A percentile compares a stretch with the other conserved stretches of the same genome.
Conservation (phyloP, 306 rosid genomes). For the Casuarina cunninghamiana region DNA sequence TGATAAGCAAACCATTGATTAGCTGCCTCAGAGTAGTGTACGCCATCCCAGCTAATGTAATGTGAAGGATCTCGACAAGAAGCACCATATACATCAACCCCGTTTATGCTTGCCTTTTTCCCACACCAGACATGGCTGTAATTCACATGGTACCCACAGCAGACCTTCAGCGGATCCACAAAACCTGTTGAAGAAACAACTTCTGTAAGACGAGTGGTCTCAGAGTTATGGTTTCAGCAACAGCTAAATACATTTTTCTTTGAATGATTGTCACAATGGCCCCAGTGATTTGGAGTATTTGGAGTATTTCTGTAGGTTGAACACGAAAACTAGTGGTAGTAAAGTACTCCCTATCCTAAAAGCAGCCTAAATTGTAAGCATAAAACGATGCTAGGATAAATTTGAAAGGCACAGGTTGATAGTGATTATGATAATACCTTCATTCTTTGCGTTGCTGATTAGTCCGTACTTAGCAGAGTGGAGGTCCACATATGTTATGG, state of each 20-base stretch:
- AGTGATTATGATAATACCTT: slow-evolving; percentile 44
- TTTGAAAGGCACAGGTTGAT: neutral
- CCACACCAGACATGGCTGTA: slow-evolving; percentile 89
- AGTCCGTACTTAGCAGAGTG: slow-evolving; percentile 80
- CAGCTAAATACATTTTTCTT: neutral
- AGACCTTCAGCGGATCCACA: slow-evolving; percentile 66
- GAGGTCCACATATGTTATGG: slow-evolving; percentile 79
- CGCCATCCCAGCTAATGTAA: neutral
- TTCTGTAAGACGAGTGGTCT: neutral
- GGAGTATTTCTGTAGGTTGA: neutral
- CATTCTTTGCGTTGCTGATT: slow-evolving; percentile 62
- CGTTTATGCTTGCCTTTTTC: slow-evolving; percentile 46
- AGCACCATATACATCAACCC: slow-evolving; percentile 61
- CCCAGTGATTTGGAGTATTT: no score
- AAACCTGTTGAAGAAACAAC: slow-evolving; percentile 50
- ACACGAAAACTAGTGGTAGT: neutral
- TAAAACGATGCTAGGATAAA: neutral
- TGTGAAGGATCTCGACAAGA: slow-evolving; percentile 63
- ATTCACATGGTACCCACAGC: slow-evolving; percentile 87
- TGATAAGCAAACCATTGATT: no score
- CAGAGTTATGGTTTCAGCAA: neutral
- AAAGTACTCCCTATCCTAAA: neutral
- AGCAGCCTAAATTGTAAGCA: neutral
- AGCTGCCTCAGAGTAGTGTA: no score
- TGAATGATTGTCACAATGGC: slow-evolving; percentile 2